These are phyloP conservation scores for Pseudevernia furfuracea DNA, from an alignment of 495 filamentous ascomycete species.

Conservation along the genomic window DNA sequence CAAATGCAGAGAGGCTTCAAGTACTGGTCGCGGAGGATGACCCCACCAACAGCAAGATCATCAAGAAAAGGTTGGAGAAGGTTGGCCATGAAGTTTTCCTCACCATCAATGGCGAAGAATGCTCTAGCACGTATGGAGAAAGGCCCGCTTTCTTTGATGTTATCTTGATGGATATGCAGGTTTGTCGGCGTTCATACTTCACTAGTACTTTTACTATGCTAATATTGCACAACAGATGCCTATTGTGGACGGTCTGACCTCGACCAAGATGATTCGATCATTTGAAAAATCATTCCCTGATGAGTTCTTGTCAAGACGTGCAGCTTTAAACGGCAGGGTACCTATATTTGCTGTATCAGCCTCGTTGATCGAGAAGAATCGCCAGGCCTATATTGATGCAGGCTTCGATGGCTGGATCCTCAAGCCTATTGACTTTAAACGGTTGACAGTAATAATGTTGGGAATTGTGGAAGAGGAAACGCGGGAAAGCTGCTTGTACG, in stretches of 20 bases:
- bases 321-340: slow-evolving; percentile 46
- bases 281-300: slow-evolving; percentile 47
- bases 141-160: slow-evolving; percentile 60
- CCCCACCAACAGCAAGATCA: slow-evolving; percentile 81
- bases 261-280: slow-evolving; percentile 73
- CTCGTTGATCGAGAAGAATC: slow-evolving; percentile 65
- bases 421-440: slow-evolving; percentile 67
- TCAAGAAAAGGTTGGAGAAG: slow-evolving; percentile 77
- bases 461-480: slow-evolving; percentile 47
- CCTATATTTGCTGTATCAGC: slow-evolving; percentile 91
- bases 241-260: slow-evolving; percentile 79
- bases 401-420: slow-evolving; percentile 91
- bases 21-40: slow-evolving; percentile 89
- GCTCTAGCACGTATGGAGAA: slow-evolving; percentile 59
- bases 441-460: slow-evolving; percentile 51
- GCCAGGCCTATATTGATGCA: slow-evolving; percentile 60
- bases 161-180: slow-evolving; percentile 96
- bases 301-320: slow-evolving; percentile 40
- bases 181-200: slow-evolving; percentile 31
- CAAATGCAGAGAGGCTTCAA: slow-evolving; percentile 41
- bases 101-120: slow-evolving; percentile 83
- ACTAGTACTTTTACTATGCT: slow-evolving; percentile 10
- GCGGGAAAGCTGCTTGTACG: slow-evolving; percentile 46
- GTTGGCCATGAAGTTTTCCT: slow-evolving; percentile 63
- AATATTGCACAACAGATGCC: slow-evolving; percentile 59